Conservation (phyloP, 2,329 filamentous ascomycete genomes). For the Microdochium paspali region DNA sequence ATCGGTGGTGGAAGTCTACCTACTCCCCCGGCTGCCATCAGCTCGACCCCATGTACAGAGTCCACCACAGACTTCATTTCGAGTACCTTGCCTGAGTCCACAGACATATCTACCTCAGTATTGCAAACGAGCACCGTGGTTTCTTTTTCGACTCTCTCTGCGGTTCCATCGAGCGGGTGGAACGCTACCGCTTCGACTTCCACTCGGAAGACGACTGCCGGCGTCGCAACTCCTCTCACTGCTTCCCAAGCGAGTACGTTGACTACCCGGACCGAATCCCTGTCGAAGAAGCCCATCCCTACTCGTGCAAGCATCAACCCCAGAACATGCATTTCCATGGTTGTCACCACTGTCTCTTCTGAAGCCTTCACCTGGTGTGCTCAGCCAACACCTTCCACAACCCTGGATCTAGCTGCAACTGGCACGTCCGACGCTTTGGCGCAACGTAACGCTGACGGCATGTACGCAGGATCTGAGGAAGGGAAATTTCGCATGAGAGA, state of each 20-base stretch:
- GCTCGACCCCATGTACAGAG: constrained; percentile 9
- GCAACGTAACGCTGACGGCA: neutral
- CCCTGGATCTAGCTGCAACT: neutral
- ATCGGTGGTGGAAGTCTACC: neutral
- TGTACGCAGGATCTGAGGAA: neutral
- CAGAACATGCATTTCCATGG: constrained; percentile 13
- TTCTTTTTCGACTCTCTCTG: constrained; percentile 13
- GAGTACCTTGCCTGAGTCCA: constrained; percentile 2
- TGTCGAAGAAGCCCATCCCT: neutral
- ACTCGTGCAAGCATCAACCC: neutral
- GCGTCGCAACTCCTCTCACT: neutral
- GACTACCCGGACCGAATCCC: neutral
- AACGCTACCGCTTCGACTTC: constrained; percentile 14
- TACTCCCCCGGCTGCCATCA: neutral
- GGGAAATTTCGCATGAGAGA: neutral
- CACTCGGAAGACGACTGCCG: neutral
- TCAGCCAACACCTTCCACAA: constrained; percentile 6
- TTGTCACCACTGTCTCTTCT: constrained; percentile 15
- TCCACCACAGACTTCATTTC: constrained; percentile 1
- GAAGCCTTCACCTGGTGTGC: constrained; percentile 19
- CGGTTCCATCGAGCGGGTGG: constrained; percentile 18
- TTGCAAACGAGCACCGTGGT: constrained; percentile 7
- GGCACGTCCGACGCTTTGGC: neutral
- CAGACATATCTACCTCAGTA: constrained; percentile 6
- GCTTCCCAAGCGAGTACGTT: neutral